A percentile compares a stretch with the other conserved stretches of the same genome.
These are phyloP conservation scores for Mycena chlorophos DNA, from an alignment of 768 basidiomycete species.

Conservation along the genomic window DNA sequence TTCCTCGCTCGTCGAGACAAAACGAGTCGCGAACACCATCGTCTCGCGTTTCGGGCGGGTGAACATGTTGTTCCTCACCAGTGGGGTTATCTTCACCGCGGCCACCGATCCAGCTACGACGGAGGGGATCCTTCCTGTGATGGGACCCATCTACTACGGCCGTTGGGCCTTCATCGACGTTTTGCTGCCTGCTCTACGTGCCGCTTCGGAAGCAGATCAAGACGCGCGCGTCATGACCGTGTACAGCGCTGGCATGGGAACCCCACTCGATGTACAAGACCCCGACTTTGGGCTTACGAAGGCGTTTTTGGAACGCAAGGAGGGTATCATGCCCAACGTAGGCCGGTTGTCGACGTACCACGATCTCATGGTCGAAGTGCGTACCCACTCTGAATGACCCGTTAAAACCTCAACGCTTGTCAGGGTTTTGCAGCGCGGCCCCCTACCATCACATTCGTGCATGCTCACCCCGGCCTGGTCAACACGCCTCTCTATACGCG, in stretches of 20 bases:
- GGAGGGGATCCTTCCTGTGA: conserved; percentile 37
- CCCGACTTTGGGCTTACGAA: conserved; percentile 34
- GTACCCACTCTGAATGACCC: neutral
- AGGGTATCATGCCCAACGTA: neutral
- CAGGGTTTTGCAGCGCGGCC: neutral
- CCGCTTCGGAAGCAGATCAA: conserved; percentile 33
- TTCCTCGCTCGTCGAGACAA: neutral
- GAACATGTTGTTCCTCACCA: conserved; percentile 35
- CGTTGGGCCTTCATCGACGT: conserved; percentile 37
- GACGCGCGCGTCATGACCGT: conserved; percentile 37
- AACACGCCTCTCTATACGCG: too few relatives aligned
- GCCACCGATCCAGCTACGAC: conserved; percentile 32
- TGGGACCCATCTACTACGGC: conserved; percentile 36
- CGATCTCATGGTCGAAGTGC: conserved; percentile 9
- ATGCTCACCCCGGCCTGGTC: neutral
- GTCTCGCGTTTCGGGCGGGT: conserved; percentile 28
- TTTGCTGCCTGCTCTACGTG: conserved; percentile 30
- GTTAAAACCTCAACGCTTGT: neutral
- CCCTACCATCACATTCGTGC: neutral
- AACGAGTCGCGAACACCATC: conserved; percentile 13
- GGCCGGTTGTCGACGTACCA: conserved; percentile 1
- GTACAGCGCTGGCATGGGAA: conserved; percentile 29
- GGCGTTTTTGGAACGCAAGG: neutral
- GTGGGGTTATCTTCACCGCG: conserved; percentile 29
- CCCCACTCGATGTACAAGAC: conserved; percentile 26